Base-by-base conservation (phyloP, 192 early-diverging fungal species). In the Irineochytrium annulatum region DNA sequence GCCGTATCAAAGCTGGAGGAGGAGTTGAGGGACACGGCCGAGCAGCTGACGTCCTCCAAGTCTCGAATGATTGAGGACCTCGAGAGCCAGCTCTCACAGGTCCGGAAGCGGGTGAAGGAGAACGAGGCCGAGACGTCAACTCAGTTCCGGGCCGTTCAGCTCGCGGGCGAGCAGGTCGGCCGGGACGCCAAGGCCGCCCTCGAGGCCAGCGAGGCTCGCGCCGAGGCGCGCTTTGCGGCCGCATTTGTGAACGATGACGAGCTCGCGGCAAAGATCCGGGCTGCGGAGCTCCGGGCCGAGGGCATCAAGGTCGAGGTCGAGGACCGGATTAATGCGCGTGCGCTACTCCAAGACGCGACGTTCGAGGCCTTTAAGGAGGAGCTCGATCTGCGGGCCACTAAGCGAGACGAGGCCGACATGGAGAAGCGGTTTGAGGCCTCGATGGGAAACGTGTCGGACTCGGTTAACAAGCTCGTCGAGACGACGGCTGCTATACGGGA, bases 311-410 rank as follows among this genome's bases (percentile, higher is more conserved):
- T 8, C 32, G 63, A 63, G 6, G 22, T 67, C 26, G 63, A 63
- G 43, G 75, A 72, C 8, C 70, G 57, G 52, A 28, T 74, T 24
- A 67, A 70, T 43, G 44, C 60, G 28, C 41, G 67, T 1, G 37
- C 68, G 11, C 20, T 75, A 19, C 65, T 68, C 44, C 20, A 60
- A 1, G 76, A 77, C 34, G 57, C 48, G 19, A 61, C 76, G 16
- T 39, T 77, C 49, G 45, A 63, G 22, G 64, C 72, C 2, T 68
- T 74, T 52, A 77, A 72, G 32, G 34, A 60, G 27, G 76, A 77
- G 41, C 59, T 77, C 3, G 55, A 56, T 29, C 28, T 49, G 31
- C 45, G 69, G 2, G 30, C 60, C 3, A 61, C 71, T 2, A 56
- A 61, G 52, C n/a, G 39, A 58, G 70, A 68, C 32, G 53, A 51